Conservation (phyloP, 1,284 basidiomycete species). For the Dichomitus squalens region DNA sequence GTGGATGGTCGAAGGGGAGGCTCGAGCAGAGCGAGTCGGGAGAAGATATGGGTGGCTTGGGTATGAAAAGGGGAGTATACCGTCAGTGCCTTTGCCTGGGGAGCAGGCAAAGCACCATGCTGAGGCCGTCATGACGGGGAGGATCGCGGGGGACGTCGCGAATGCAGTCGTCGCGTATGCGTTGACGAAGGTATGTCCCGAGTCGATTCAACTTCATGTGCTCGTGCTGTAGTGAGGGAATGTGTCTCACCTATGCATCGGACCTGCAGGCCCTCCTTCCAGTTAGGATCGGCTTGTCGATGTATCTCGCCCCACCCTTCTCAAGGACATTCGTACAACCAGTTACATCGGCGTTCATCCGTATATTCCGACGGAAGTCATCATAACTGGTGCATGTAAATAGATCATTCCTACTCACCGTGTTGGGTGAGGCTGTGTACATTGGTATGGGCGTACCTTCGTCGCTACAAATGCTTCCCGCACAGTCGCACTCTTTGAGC, state of each 20-base stretch:
- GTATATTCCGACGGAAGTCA: constrained; percentile 11
- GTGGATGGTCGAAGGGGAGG: constrained; percentile 79
- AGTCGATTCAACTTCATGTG: background rate
- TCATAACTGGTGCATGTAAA: background rate
- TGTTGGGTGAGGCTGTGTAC: too few relatives aligned
- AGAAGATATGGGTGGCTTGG: constrained; percentile 83
- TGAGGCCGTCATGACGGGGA: constrained; percentile 21
- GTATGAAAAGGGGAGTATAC: constrained; percentile 57
- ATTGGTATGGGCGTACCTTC: too few relatives aligned
- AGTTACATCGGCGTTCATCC: constrained; percentile 9
- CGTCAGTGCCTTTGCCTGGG: constrained; percentile 5
- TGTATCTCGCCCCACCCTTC: constrained; percentile 21
- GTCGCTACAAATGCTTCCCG: too few relatives aligned
- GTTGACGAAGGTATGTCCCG: constrained; percentile 69
- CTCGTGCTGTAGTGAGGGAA: background rate
- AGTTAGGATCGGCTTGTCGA: constrained; percentile 19
- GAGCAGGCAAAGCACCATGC: constrained; percentile 6
- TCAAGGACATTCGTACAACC: constrained; percentile 19
- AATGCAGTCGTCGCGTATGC: constrained; percentile 86
- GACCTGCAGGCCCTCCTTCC: constrained; percentile 16
- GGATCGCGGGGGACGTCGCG: constrained; percentile 69
- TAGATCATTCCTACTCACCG: too few relatives aligned
- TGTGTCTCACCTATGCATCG: background rate
- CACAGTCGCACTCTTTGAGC: too few relatives aligned
- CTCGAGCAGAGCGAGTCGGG: constrained; percentile 73